Evolutionary conservation across 768 basidiomycete genomes (phyloP), one percentile per base, ranked within the genome.

Genomic region (Lactifluus volemus): DNA sequence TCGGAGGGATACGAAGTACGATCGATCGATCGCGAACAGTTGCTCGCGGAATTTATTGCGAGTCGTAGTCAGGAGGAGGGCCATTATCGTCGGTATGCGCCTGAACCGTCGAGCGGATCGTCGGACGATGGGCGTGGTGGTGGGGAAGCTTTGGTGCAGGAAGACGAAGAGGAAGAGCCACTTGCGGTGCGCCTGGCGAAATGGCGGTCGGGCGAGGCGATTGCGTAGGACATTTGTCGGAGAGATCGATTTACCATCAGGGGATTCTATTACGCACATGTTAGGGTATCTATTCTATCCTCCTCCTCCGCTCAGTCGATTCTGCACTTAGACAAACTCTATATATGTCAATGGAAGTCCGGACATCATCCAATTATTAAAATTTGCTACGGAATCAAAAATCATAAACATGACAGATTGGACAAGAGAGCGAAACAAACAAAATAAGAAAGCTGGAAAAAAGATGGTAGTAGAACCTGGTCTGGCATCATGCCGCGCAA

Each of bases 1-100:
- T 92, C 89, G 14, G 92, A 93, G 73, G 91, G 91, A 4, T 89
- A 85, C 66, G 91, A 93, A 68, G 83, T 89, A 49, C 79, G 78
- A 14, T 73, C 81, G 11, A 73, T 81, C 41, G 76, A 81, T 49
- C 76, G 90, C 59, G 86, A 90, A 67, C 81, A 79, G 49, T 78
- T 91, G 75, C 71, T 92, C 44, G 73, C 70, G 59, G 74, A 77
- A 52, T 85, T 88, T 70, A 70, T 91, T 36, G 72, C 73, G 58
- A 75, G 75, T 45, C 70, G 83, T 39, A 80, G 81, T 9, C 78
- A 79, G 65, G 79, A 82, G 64, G 77, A 78, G 3, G 83, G 81
- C 49, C 76, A 83, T 66, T 92, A 92, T 67, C 75, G 81, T 56
- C 76, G 80, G 36, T 92, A 92, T 70, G 81, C 83, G 8, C 84